phyloP scores from a whole-genome alignment of 805 yeast species.

The Cyberlindnera sargentensis region DNA sequence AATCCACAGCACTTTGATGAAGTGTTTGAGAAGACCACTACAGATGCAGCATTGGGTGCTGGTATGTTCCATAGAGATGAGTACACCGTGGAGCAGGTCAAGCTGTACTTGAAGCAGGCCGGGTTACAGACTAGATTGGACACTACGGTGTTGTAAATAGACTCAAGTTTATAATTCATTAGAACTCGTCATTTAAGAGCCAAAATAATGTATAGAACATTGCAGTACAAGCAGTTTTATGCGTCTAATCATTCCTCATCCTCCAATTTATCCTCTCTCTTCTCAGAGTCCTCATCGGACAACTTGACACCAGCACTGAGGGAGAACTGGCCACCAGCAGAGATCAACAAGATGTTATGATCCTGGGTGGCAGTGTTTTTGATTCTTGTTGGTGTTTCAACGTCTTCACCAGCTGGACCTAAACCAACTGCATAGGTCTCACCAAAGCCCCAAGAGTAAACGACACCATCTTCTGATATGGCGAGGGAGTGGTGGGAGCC shows the following conservation, averaged over 20 bases:
- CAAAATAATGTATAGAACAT: neutral
- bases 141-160: conserved; percentile 6
- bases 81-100: conserved; percentile 80
- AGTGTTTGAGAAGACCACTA: conserved; percentile 71
- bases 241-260: conserved; percentile 33
- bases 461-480: conserved; percentile 73
- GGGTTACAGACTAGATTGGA: conserved; percentile 76
- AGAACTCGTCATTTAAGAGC: neutral
- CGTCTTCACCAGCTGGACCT: conserved; percentile 83
- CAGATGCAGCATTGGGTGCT: conserved; percentile 98
- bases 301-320: conserved; percentile 69
- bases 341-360: conserved; percentile 60
- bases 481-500: conserved; percentile 95
- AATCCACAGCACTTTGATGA: conserved; percentile 84
- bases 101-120: conserved; percentile 48
- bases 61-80: conserved; percentile 98
- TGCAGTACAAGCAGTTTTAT: neutral
- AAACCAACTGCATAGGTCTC: conserved; percentile 95
- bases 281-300: conserved; percentile 33
- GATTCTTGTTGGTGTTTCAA: conserved; percentile 81
- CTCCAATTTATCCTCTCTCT: conserved; percentile 43
- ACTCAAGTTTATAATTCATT: neutral
- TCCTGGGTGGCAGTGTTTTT: conserved; percentile 89
- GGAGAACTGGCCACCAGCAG: conserved; percentile 97
- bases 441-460: conserved; percentile 96